Evolutionary conservation across 805 yeast species (phyloP).

Genomic region (Lipomyces mesembrius): DNA sequence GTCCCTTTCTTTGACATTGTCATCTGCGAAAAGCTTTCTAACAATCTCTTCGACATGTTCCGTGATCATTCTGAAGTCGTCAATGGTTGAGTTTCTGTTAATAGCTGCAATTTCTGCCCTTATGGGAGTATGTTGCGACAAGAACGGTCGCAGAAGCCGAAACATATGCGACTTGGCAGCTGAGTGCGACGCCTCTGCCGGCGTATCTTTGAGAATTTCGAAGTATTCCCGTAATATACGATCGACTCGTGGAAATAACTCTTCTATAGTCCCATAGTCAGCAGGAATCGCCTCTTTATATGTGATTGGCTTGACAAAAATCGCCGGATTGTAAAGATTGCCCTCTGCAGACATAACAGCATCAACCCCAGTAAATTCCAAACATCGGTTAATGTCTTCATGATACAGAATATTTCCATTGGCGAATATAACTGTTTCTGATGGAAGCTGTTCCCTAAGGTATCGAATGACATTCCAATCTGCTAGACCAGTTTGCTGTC

Average conservation of each 20-base stretch:
- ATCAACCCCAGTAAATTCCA: conserved; percentile 69
- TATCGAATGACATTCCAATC: conserved; percentile 83
- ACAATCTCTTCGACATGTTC: conserved; percentile 70
- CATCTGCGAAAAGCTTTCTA: conserved; percentile 55
- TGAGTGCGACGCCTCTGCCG: conserved; percentile 72
- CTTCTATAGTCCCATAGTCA: conserved; percentile 56
- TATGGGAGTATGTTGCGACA: conserved; percentile 75
- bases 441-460: conserved; percentile 73
- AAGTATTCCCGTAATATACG: conserved; percentile 80
- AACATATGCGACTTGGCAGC: conserved; percentile 94
- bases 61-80: conserved; percentile 62
- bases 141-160: conserved; percentile 80
- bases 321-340: conserved; percentile 89
- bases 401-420: conserved; percentile 95
- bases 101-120: conserved; percentile 69
- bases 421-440: conserved; percentile 88
- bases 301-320: conserved; percentile 52
- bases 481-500: conserved; percentile 93
- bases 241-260: conserved; percentile 85
- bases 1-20: conserved; percentile 67
- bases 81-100: conserved; percentile 49
- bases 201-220: conserved; percentile 68
- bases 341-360: conserved; percentile 99
- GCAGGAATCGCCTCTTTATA: conserved; percentile 18
- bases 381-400: conserved; percentile 75